A percentile compares a stretch with the other conserved stretches of the same genome.
phyloP scores from a whole-genome alignment of 2,329 filamentous ascomycete species.

The Diaporthe citrichinensis region DNA sequence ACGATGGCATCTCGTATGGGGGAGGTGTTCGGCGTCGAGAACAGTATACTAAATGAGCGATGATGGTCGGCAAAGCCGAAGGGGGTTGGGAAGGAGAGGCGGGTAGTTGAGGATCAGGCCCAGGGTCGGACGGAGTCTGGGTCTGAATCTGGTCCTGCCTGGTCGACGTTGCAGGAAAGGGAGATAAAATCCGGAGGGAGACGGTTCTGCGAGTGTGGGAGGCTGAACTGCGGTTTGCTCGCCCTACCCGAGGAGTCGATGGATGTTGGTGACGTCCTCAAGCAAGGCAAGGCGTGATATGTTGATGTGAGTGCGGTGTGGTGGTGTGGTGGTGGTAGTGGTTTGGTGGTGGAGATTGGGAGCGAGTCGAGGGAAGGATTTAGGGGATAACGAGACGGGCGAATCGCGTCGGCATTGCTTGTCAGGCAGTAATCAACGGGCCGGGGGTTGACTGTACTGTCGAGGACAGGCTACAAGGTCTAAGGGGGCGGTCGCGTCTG shows the following conservation, averaged over 20 bases:
- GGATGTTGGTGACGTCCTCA: constrained; percentile 34
- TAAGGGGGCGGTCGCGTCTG: constrained; percentile 36
- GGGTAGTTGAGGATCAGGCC: constrained; percentile 23
- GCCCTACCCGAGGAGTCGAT: constrained; percentile 35
- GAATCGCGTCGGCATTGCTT: constrained; percentile 41
- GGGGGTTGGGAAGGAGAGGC: not conserved
- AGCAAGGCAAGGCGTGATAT: constrained; percentile 25
- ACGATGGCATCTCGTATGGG: constrained; percentile 64
- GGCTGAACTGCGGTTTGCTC: constrained; percentile 22
- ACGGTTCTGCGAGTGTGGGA: not conserved
- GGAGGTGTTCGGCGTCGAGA: constrained; percentile 10
- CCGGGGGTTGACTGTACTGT: not conserved
- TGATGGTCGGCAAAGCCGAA: constrained; percentile 26
- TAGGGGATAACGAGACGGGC: constrained; percentile 39
- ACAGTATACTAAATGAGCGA: constrained; percentile 39
- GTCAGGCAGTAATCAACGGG: constrained; percentile 31
- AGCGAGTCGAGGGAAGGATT: constrained; percentile 31
- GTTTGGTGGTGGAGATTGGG: not conserved
- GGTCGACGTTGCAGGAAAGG: not conserved
- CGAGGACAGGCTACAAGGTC: not conserved
- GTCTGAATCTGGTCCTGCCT: not conserved
- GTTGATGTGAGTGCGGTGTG: constrained; percentile 14
- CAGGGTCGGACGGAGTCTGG: constrained; percentile 2
- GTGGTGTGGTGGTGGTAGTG: constrained; percentile 2
- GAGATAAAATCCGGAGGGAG: not conserved